phyloP scores from a whole-genome alignment of 2,329 filamentous ascomycete genomes.

The Metarhizium humberi region DNA sequence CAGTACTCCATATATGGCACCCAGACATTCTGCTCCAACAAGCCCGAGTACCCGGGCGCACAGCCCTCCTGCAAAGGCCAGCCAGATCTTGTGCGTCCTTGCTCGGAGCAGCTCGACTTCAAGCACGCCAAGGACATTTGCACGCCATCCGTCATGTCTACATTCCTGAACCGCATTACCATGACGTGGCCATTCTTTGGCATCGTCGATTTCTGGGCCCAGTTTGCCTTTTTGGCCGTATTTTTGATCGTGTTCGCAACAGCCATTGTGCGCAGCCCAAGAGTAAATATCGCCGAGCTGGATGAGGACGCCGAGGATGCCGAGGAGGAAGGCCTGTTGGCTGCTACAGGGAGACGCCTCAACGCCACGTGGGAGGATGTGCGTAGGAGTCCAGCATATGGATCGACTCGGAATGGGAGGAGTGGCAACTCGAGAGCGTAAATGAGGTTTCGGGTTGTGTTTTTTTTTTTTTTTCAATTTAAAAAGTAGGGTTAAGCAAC shows the following conservation, averaged over 20 bases:
- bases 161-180: slow-evolving; percentile 84
- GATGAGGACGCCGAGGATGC: slow-evolving; percentile 87
- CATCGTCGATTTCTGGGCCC: slow-evolving; percentile 87
- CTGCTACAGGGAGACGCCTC: slow-evolving; percentile 72
- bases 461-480: background rate
- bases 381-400: slow-evolving; percentile 40
- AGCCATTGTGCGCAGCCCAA: slow-evolving; percentile 71
- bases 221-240: slow-evolving; percentile 80
- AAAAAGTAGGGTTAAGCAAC: background rate
- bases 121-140: slow-evolving; percentile 71
- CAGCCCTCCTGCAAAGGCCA: slow-evolving; percentile 69
- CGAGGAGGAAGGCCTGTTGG: slow-evolving; percentile 86
- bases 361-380: slow-evolving; percentile 86
- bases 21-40: slow-evolving; percentile 82
- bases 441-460: background rate
- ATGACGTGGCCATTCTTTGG: slow-evolving; percentile 96
- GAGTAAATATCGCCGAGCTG: slow-evolving; percentile 63
- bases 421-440: slow-evolving; percentile 2
- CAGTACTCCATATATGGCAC: slow-evolving; percentile 93
- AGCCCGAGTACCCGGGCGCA: slow-evolving; percentile 49
- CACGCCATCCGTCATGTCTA: slow-evolving; percentile 84
- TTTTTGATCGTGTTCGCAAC: slow-evolving; percentile 77
- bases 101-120: slow-evolving; percentile 66
- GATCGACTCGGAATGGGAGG: slow-evolving; percentile 8
- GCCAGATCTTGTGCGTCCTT: slow-evolving; percentile 65